Conservation (phyloP, 1,284 basidiomycete genomes). For the Moniliophthora roreri region DNA sequence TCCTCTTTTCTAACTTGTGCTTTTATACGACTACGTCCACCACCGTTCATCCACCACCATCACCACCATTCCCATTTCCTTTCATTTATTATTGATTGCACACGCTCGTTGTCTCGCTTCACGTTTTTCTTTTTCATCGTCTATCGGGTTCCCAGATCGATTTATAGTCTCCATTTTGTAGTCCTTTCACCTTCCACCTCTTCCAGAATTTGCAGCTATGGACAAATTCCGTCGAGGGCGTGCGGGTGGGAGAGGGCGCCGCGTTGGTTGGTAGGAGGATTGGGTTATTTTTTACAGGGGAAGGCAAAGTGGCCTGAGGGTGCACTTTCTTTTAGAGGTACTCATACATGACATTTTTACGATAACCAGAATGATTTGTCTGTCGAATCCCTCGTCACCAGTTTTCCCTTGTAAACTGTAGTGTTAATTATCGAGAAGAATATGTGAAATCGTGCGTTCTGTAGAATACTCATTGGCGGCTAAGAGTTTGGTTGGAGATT, state of each 20-base stretch:
- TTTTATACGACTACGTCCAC: slow-evolving; percentile 1
- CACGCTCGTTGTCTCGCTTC: slow-evolving; percentile 17
- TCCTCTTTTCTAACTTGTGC: slow-evolving; percentile 7
- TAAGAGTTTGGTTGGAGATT: not conserved
- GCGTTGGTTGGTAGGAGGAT: slow-evolving; percentile 26
- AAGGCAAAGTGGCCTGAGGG: no score
- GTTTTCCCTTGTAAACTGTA: not conserved
- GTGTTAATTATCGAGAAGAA: not conserved
- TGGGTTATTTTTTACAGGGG: no score
- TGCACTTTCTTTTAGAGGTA: no score
- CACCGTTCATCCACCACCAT: not conserved
- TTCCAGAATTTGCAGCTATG: slow-evolving; percentile 25
- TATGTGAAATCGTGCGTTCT: not conserved
- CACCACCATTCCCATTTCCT: slow-evolving; percentile 11
- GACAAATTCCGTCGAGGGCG: slow-evolving; percentile 45
- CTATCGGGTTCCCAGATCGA: slow-evolving; percentile 22
- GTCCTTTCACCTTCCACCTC: slow-evolving; percentile 67
- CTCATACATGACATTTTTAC: not conserved
- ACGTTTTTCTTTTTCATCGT: slow-evolving; percentile 16
- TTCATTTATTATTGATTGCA: slow-evolving; percentile 9
- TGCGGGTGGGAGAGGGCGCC: slow-evolving; percentile 72
- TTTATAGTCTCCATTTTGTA: slow-evolving; percentile 35
- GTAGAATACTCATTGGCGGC: not conserved
- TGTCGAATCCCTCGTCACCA: no score
- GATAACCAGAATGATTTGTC: not conserved